These are phyloP conservation scores for Dalechampia spathulata DNA, from an alignment of 441 rosid species.

Conservation along the genomic window DNA sequence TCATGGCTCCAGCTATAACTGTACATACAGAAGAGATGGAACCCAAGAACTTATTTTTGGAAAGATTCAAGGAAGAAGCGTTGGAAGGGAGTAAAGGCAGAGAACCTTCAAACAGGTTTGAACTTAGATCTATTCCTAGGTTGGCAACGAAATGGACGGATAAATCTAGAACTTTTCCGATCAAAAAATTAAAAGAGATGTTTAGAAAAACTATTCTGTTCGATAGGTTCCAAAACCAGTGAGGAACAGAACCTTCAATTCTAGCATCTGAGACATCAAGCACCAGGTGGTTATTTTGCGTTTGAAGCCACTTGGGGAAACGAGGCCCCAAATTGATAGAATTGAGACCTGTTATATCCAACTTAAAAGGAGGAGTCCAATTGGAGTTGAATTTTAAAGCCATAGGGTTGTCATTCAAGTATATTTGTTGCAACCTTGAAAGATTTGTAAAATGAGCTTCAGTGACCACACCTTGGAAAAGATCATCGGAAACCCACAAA, in stretches of 20 bases:
- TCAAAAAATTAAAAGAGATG: slow-evolving; percentile 11
- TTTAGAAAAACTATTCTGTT: neutral
- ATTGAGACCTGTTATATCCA: slow-evolving; percentile 2
- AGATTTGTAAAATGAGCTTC: slow-evolving; percentile 19
- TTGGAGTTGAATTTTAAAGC: slow-evolving; percentile 6
- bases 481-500: slow-evolving; percentile 14
- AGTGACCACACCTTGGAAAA: slow-evolving; percentile 14
- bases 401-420: slow-evolving; percentile 15
- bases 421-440: slow-evolving; percentile 5
- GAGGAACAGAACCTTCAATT: slow-evolving; percentile 13
- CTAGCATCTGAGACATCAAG: slow-evolving; percentile 14
- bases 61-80: slow-evolving; percentile 8
- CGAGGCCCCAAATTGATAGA: slow-evolving; percentile 13
- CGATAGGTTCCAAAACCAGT: slow-evolving; percentile 13
- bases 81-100: slow-evolving; percentile 13
- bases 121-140: slow-evolving; percentile 17
- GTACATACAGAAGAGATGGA: slow-evolving; percentile 13
- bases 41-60: slow-evolving; percentile 14
- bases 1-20: neutral
- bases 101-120: slow-evolving; percentile 16
- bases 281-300: slow-evolving; percentile 5
- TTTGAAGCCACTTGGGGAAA: slow-evolving; percentile 17
- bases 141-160: neutral
- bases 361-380: slow-evolving; percentile 18
- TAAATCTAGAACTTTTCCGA: slow-evolving; percentile 11